phyloP scores from a whole-genome alignment of 495 filamentous ascomycete genomes.

The Penicillium nucicola region DNA sequence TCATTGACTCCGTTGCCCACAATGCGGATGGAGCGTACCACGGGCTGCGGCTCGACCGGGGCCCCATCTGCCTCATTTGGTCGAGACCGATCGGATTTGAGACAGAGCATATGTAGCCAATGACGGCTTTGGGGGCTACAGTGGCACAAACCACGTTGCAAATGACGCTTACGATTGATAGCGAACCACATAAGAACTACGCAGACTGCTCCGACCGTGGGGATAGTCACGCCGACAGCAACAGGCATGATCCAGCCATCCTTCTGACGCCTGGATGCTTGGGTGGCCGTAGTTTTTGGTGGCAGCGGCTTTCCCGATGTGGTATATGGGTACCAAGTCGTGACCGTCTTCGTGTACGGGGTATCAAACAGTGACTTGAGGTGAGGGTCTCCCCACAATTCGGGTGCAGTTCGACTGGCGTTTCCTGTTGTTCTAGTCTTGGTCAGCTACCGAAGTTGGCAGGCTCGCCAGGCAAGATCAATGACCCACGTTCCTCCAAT shows the following conservation, averaged over 20 bases:
- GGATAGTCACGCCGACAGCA: background rate
- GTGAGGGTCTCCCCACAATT: background rate
- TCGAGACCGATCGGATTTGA: background rate
- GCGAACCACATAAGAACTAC: background rate
- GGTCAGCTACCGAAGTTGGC: background rate
- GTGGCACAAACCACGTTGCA: background rate
- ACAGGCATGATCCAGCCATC: background rate
- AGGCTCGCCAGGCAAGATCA: background rate
- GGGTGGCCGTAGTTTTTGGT: background rate
- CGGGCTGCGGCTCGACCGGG: background rate
- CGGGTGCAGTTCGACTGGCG: background rate
- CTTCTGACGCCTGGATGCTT: background rate
- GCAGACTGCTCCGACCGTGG: background rate
- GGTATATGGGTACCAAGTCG: background rate
- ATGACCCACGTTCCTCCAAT: conserved; percentile 3
- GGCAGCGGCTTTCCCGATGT: background rate
- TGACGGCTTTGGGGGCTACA: background rate
- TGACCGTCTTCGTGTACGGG: background rate
- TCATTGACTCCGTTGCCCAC: background rate
- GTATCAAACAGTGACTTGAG: background rate
- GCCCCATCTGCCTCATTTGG: background rate
- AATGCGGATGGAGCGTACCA: background rate
- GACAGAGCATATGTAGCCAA: background rate
- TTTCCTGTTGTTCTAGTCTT: background rate
- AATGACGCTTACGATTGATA: background rate